Evolutionary conservation across 2,329 filamentous ascomycete genomes (phyloP), one percentile per base, ranked within the genome.

Genomic region (Chaetomium globosum): DNA sequence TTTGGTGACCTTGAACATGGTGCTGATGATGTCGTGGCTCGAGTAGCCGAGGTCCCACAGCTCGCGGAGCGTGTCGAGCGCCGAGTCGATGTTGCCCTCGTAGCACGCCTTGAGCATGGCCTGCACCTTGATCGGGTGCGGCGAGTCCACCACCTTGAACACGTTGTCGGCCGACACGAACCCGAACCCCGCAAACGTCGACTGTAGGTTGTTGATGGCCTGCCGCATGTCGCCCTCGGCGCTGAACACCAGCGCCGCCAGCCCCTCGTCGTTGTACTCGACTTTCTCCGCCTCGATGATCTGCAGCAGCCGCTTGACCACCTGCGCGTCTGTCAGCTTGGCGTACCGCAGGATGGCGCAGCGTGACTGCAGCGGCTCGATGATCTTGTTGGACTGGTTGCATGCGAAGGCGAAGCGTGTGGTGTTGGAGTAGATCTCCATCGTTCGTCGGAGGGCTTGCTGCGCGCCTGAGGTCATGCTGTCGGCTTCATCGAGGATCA

Each of bases 341-440:
- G 93, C 89, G 78, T 97, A 99, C 66, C 95, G 89, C 63, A 99
- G 85, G 75, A 99, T 98, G 23, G 95, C 95, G 76, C 95, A 99
- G 73, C 95, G 88, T 21, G 93, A 97, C 78, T 99, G 95, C 59
- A 99, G 83, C n/a, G 95, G 95, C 78, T 99, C 95, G 77, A 99
- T 99, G 75, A 99, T 98, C 80, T 98, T 99, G 82, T 98, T 99
- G 68, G 91, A 95, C 81, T 97, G 92, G 77, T 99, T 99, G 83
- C 95, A 99, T 2, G 95, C 95, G 74, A 99, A 99, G 0, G 95
- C 95, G 75, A 99, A 99, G 65, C 95, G 87, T 2, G 95, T 99
- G 1, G 95, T 99, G 68, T 93, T 89, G 51, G 92, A 96, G 81
- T 98, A 98, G 59, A 98, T 99, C 77, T 99, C 95, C 95, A 99